Evolutionary conservation across 192 early-diverging fungal species (phyloP).

Genomic region (Fimicolochytrium jonesii): DNA sequence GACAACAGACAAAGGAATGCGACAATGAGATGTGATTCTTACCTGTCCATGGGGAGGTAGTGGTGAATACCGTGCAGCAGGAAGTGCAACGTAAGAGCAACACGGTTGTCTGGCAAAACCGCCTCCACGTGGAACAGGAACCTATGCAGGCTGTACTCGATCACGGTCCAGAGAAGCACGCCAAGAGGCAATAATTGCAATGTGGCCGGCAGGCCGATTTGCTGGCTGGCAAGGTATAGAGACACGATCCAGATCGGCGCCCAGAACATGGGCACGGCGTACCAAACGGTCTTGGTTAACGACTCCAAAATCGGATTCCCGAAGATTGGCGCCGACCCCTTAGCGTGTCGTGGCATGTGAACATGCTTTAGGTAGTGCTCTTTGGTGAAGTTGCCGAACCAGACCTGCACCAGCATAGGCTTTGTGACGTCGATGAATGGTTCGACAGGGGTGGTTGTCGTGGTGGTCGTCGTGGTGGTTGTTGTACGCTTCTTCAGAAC

Average conservation of each 20-base stretch:
- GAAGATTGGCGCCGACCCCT: slow-evolving; percentile 79
- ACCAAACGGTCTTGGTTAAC: slow-evolving; percentile 91
- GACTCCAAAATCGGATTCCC: slow-evolving; percentile 66
- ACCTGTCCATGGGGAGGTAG: slow-evolving; percentile 93
- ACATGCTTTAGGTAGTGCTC: slow-evolving; percentile 87
- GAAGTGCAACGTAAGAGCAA: slow-evolving; percentile 77
- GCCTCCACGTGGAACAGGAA: slow-evolving; percentile 93
- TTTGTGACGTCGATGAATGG: slow-evolving; percentile 78
- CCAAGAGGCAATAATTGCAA: slow-evolving; percentile 39
- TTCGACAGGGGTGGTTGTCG: slow-evolving; percentile 22
- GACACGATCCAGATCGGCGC: slow-evolving; percentile 63
- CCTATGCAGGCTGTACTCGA: slow-evolving; percentile 89
- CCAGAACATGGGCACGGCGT: slow-evolving; percentile 83
- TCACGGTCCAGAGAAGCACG: slow-evolving; percentile 74
- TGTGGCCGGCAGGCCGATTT: slow-evolving; percentile 24
- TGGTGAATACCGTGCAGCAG: slow-evolving; percentile 94
- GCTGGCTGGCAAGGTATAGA: slow-evolving; percentile 31
- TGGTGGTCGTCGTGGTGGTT: too few relatives aligned
- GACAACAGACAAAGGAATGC: too few relatives aligned
- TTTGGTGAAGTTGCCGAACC: slow-evolving; percentile 65
- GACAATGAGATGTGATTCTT: slow-evolving; percentile 24
- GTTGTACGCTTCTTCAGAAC: too few relatives aligned
- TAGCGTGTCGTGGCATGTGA: slow-evolving; percentile 80
- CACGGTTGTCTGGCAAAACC: slow-evolving; percentile 75
- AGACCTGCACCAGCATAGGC: slow-evolving; percentile 82